A percentile compares a stretch with the other conserved stretches of the same genome.
phyloP scores from a whole-genome alignment of 176 grass and related monocot genomes.

The Guadua angustifolia region DNA sequence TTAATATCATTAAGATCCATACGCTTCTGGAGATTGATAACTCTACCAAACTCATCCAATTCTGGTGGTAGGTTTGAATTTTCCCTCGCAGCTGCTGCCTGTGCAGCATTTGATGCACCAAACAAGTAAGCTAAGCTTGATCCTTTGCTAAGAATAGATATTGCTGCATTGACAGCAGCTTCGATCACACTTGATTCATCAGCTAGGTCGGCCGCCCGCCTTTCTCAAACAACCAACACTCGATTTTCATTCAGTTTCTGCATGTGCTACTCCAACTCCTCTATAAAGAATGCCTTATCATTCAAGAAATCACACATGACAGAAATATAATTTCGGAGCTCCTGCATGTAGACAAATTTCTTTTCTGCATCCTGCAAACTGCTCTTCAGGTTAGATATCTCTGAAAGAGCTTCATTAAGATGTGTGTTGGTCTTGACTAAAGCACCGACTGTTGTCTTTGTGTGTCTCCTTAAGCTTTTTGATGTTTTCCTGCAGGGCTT shows the following conservation, averaged over 20 bases:
- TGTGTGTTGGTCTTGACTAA: slow-evolving; percentile 68
- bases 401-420: slow-evolving; percentile 83
- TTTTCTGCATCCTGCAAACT: slow-evolving; percentile 70
- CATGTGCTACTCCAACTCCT: slow-evolving; percentile 91
- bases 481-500: slow-evolving; percentile 78
- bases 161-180: slow-evolving; percentile 79
- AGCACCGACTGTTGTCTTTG: slow-evolving; percentile 63
- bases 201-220: slow-evolving; percentile 66
- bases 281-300: slow-evolving; percentile 89
- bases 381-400: slow-evolving; percentile 73
- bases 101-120: slow-evolving; percentile 75
- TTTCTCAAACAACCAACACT: slow-evolving; percentile 63
- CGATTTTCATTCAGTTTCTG: slow-evolving; percentile 82
- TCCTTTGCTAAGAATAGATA: slow-evolving; percentile 75
- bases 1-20: too few species aligned
- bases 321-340: slow-evolving; percentile 84
- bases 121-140: slow-evolving; percentile 63
- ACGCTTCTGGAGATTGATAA: slow-evolving; percentile 74
- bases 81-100: slow-evolving; percentile 68
- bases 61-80: slow-evolving; percentile 67
- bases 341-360: slow-evolving; percentile 91
- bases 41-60: slow-evolving; percentile 91
- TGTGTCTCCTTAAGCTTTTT: slow-evolving; percentile 79
- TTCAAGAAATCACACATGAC: slow-evolving; percentile 93
- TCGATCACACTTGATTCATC: slow-evolving; percentile 77